Percentiles rank a stretch among this genome's conserved stretches.
phyloP scores from a whole-genome alignment of 164 flowering plant species.

The Stephania cephalantha region DNA sequence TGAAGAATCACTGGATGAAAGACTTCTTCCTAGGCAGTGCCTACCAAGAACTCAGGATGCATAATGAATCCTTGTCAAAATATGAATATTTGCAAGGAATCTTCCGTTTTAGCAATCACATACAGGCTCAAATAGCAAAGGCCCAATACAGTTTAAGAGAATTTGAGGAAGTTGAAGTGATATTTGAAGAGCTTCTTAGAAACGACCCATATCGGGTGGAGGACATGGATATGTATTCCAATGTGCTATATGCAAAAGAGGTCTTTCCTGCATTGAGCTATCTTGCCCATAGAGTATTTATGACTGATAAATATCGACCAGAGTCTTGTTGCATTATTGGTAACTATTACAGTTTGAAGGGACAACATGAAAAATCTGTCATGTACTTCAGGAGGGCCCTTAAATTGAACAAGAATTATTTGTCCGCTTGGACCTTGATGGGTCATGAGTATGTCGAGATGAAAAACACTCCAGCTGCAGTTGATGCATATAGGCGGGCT shows the following conservation, averaged over 20 bases:
- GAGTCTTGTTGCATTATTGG: conserved; percentile 98
- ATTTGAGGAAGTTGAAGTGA: conserved; percentile 83
- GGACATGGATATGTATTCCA: conserved; percentile 97
- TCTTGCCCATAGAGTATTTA: conserved; percentile 82
- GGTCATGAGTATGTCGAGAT: conserved; percentile 98
- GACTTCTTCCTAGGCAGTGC: conserved; percentile 85
- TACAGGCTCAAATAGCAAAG: conserved; percentile 91
- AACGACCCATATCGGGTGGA: conserved; percentile 87
- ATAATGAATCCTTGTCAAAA: conserved; percentile 59
- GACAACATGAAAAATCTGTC: conserved; percentile 92
- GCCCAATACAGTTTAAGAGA: conserved; percentile 81
- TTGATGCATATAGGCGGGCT: conserved; percentile 93
- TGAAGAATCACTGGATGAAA: conserved; percentile 95
- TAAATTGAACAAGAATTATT: conserved; percentile 71
- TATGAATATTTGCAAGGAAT: conserved; percentile 66
- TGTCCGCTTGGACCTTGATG: conserved; percentile 99
- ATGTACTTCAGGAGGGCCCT: conserved; percentile 89
- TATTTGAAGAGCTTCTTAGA: conserved; percentile 81
- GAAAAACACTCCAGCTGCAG: conserved; percentile 91
- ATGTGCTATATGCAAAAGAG: conserved; percentile 93
- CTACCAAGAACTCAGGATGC: conserved; percentile 91
- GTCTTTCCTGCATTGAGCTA: conserved; percentile 75
- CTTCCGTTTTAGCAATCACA: conserved; percentile 70
- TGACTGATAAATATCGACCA: conserved; percentile 92
- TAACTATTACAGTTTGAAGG: conserved; percentile 93